Evolutionary conservation across 2,329 filamentous ascomycete species (phyloP).

Genomic region (Calonectria leucothoes): DNA sequence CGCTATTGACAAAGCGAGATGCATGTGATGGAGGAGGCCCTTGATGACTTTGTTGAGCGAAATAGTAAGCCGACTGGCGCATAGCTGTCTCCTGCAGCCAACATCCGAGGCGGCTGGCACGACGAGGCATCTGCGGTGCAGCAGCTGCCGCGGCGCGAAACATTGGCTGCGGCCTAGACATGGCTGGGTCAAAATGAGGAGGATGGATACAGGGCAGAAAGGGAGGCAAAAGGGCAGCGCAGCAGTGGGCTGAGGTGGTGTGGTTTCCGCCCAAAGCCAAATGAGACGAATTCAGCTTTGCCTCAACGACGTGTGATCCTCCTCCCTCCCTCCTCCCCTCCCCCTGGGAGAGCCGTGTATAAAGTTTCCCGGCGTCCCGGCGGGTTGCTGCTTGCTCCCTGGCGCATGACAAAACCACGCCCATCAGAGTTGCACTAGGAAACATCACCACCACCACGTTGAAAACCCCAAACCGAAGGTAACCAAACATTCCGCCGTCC

Average conservation of each 20-base stretch:
- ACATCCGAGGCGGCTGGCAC: background rate
- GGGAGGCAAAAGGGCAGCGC: background rate
- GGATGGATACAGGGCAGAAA: background rate
- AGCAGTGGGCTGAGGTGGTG: slow-evolving; percentile 28
- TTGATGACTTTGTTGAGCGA: background rate
- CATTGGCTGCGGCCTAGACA: background rate
- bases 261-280: slow-evolving; percentile 21
- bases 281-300: slow-evolving; percentile 11
- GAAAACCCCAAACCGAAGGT: background rate
- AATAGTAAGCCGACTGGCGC: no score
- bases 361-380: background rate
- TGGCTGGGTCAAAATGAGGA: background rate
- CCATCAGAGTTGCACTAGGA: background rate
- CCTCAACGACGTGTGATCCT: background rate
- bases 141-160: background rate
- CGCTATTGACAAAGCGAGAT: background rate
- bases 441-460: background rate
- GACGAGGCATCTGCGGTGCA: background rate
- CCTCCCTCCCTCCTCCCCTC: background rate
- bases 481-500: background rate
- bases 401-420: background rate
- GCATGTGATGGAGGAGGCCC: background rate
- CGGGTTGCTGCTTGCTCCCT: background rate
- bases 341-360: background rate
- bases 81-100: background rate